Evolutionary conservation across 1,284 basidiomycete genomes (phyloP), one percentile per base, ranked within the genome.

Genomic region (Leccinum insolens): DNA sequence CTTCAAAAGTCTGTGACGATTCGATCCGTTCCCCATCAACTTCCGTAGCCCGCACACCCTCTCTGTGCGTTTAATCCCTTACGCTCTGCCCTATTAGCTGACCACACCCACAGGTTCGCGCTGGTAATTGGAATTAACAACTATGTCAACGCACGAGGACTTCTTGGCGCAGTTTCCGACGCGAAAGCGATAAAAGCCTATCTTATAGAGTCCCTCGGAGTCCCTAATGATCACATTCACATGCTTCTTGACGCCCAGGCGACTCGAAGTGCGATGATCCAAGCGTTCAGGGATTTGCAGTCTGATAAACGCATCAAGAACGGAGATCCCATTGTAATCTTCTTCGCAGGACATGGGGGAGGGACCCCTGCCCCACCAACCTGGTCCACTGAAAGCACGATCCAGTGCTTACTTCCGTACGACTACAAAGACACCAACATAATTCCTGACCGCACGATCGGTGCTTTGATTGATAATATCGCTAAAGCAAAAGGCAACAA

Each of bases 311-410:
- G 77, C n/a, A 88, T 90, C 44, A 80, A 84, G 52, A 71, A 74
- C 15, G 87, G 84, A 12, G 87, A 90, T 69, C 84, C 88, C 17
- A 85, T 90, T 22, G 67, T 90, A 65, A 79, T 90, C 64, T 90
- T 90, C 64, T 90, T 88, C 71, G 86, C 89, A 39, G 88, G 88
- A 8, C 88, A 90, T 70, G 89, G 89, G 17, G 85, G 84, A 69
- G 80, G 79, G 46, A 73, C 86, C 31, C 75, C 77, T 7, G 82
- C 86, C 25, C 88, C 88, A 11, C 88, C 86, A 86, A 83, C 80
- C 25, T 78, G 77, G 64, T 74, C 69, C n/a, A 71, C 76, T 14
- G 61, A 74, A 17, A 76, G 76, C 22, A 79, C 80, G 52, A 86
- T 88, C 12, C 82, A 89, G 68, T 82, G 88, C 61, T 72, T 90